Base-by-base conservation (phyloP, 805 yeast species). In the Metschnikowia cubensis region DNA sequence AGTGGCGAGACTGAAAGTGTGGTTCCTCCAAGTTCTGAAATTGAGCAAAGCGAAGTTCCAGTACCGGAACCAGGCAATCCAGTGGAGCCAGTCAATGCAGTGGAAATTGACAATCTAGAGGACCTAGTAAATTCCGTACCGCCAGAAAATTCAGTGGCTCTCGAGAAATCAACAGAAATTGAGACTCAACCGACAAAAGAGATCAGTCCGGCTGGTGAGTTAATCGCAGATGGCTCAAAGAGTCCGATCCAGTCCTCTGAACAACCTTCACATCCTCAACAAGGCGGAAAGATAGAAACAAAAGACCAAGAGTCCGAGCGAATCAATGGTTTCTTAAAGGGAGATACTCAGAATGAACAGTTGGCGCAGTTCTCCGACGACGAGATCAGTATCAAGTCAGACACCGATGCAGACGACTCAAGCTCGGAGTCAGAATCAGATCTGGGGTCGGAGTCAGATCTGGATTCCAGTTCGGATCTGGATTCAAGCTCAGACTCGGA, bases 311-410 rank as follows among this genome's bases (percentile, higher is more conserved):
- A 6, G 17, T 20, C 35, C 6, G 40, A 40, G 8, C 14, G 18
- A 20, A 46, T 46, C 35, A 39, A 41, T 31, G 38, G 41, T 11
- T 49, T 45, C 14, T 17, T 49, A 6, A 46, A 21, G 3, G 52
- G 44, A 4, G 21, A 17, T 6, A 44, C 22, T 4, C 11, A 14
- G 13, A 38, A 36, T n/a, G 59, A 56, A 18, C 32, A 40, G 15
- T 33, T 50, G 22, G 45, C 46, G 10, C 17, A 50, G 3, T 54
- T 48, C 31, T 57, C 59, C 6, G 60, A 56, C 38, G 61, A 58
- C 35, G 61, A 57, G 22, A 50, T 57, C n/a, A 32, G 35, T 15
- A 41, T 57, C 8, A 49, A 42, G 18, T 48, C 44, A 7, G 47
- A 41, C 36, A 22, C 15, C 17, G 8, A 22, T 22, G 10, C 32